Base-by-base conservation (phyloP, 2,329 filamentous ascomycete genomes). In the Elsinoe batatas region DNA sequence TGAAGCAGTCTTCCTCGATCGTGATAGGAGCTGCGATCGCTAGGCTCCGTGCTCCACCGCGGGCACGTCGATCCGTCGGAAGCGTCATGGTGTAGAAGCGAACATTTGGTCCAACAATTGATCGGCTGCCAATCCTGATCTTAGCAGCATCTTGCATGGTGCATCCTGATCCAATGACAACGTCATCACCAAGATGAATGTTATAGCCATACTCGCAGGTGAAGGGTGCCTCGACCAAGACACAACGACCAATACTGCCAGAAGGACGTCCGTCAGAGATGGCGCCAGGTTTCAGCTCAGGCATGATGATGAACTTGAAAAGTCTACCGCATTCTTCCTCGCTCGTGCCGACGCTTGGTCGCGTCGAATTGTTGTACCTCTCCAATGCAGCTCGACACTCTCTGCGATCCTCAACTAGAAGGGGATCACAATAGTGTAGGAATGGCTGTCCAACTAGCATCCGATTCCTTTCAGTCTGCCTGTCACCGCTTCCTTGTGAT, bases 121-220 rank as follows among this genome's bases (percentile, higher is more conserved):
- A 83, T 57, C 87, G 82, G 59, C 88, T 81, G 2, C 91, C 91
- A 64, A 97, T 90, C 46, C 76, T 82, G 58, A 97, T 86, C 60
- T 84, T 79, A 67, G 84, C 87, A n/a, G 90, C 84, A 67, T 98
- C 93, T 56, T 91, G 82, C 65, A 97, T 85, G 22, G 83, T 84
- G 69, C 91, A 96, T 64, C 88, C 87, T 56, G 87, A 80, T 15
- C 86, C 88, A 61, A 98, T 87, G 56, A 84, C 80, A 2, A 94
- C 88, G 60, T 93, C 84, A 62, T 91, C 85, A 11, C 88, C 91
- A 61, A 98, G 87, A 47, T 80, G 80, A 63, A 97, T 86, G 68
- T 98, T 97, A 73, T 95, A 97, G 0, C 93, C 93, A 65, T 96
- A 96, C 65, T 96, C 90, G 68, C 91, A 96, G 46, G 79, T 84